Evolutionary conservation across 441 rosid genomes (phyloP), one percentile per base, ranked within the genome.

Genomic region (Gossypium lobatum): DNA sequence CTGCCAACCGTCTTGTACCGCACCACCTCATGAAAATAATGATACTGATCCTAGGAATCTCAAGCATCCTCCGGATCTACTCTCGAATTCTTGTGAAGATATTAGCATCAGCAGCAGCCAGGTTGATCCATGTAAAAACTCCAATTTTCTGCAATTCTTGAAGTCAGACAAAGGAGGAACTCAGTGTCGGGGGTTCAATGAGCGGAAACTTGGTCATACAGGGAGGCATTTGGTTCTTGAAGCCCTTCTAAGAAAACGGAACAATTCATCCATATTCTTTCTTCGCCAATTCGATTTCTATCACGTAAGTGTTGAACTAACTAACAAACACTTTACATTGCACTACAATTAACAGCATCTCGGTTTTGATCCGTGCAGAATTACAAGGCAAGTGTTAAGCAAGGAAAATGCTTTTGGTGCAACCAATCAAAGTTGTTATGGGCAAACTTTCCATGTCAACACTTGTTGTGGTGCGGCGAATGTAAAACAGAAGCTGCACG

Each of bases 211-310:
- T 25, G 42, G 48, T 55, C 66, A 53, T 76, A 84, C 31, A 16
- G 61, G 60, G 68, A 75, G 84, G 74, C 95, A 93, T 74, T 71
- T 75, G 21, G 92, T 90, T 78, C 77, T 93, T 57, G 90, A 88
- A 71, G 66, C 80, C 58, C 88, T 89, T 75, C 66, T 85, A 72
- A 78, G 80, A 31, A 85, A 76, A 76, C 81, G 80, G 80, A 86
- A 82, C 52, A 84, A 59, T 76, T 45, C 86, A 48, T 91, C 94
- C 8, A 1, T 73, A 3, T 82, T 85, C 85, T 91, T 91, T 69
- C 89, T 88, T 67, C 97, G 97, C 6, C 97, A 93, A 79, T 88
- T 83, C 65, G 91, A 88, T 80, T 93, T 91, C 78, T 82, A 82
- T 75, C 79, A 75, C 7, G 98, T 91, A 80, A 93, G 85, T 54